Percentiles rank a stretch among this genome's conserved stretches.
These are phyloP conservation scores for Elsinoe australis DNA, from an alignment of 2,329 filamentous ascomycete species.

Conservation along the genomic window DNA sequence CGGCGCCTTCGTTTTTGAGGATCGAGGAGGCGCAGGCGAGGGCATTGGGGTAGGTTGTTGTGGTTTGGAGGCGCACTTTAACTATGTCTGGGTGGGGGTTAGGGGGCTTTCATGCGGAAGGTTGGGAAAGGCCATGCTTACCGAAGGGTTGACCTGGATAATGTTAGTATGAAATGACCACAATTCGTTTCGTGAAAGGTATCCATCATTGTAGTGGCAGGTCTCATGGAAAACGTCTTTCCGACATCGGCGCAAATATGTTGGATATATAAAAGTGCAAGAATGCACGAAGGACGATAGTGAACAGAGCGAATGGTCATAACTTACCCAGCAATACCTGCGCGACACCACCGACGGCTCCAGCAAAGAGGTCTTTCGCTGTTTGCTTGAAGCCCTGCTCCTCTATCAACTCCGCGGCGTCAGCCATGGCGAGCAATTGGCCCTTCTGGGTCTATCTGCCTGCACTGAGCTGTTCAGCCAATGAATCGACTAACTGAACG, in stretches of 20 bases:
- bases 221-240: background rate
- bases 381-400: constrained; percentile 38
- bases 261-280: too few species aligned
- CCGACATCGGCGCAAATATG: constrained; percentile 11
- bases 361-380: constrained; percentile 78
- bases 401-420: constrained; percentile 35
- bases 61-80: constrained; percentile 94
- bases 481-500: too few species aligned
- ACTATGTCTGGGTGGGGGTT: constrained; percentile 62
- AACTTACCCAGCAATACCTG: constrained; percentile 84
- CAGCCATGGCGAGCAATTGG: constrained; percentile 28
- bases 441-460: too few species aligned
- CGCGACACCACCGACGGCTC: constrained; percentile 83
- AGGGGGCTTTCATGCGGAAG: background rate
- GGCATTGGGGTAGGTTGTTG: constrained; percentile 70
- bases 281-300: constrained; percentile 2
- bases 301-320: background rate
- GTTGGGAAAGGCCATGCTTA: constrained; percentile 31
- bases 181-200: background rate
- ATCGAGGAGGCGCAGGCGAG: constrained; percentile 75
- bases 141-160: constrained; percentile 56
- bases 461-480: too few species aligned
- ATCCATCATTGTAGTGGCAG: background rate
- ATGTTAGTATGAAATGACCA: too few species aligned
- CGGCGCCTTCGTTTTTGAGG: constrained; percentile 75